Base-by-base conservation (phyloP, 164 flowering plant species). In the Kalanchoe fedtschenkoi region DNA sequence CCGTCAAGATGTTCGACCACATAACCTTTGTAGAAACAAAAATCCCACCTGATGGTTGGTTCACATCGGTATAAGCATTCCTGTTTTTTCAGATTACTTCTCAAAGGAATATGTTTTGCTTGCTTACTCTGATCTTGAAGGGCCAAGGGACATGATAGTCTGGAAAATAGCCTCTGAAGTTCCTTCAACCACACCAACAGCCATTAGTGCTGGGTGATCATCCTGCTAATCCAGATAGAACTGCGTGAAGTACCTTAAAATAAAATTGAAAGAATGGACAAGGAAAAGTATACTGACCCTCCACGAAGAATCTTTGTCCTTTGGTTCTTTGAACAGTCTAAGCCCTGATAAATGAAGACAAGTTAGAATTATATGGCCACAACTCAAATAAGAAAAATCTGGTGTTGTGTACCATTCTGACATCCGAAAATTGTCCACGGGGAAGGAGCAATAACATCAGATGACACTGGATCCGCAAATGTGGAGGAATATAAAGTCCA, bases 1-100 rank as follows among this genome's bases (percentile, higher is more conserved):
- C 96, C 98, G 75, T 91, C 96, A 71, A 91, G 77, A 74, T 87
- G 95, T 73, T 89, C 98, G 64, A 91, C 79, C 70, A 91, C 90
- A 60, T 75, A 74, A 32, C 92, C 96, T 14, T 72, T 74, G 56
- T 67, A 69, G 59, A 82, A 77, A 68, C 89, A 91, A 75, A 83
- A 91, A 74, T 91, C 98, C 96, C 96, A 91, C 76, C 98, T 91
- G 86, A 70, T 37, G 61, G 9, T 55, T 22, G 53, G 17, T 61
- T 17, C 21, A 42, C 6, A 42, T 5, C 34, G 14, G 19, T 28
- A 42, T 29, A 16, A 54, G 19, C 10, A 11, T 33, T 30, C 42
- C 6, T 7, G 26, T 46, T 44, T 4, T 19, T 43, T 17, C 11
- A 59, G 7, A 11, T 35, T 5, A 9, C 5, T 29, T 35, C 55